phyloP scores from a whole-genome alignment of 2,329 filamentous ascomycete genomes.

The Parascedosporium putredinis region DNA sequence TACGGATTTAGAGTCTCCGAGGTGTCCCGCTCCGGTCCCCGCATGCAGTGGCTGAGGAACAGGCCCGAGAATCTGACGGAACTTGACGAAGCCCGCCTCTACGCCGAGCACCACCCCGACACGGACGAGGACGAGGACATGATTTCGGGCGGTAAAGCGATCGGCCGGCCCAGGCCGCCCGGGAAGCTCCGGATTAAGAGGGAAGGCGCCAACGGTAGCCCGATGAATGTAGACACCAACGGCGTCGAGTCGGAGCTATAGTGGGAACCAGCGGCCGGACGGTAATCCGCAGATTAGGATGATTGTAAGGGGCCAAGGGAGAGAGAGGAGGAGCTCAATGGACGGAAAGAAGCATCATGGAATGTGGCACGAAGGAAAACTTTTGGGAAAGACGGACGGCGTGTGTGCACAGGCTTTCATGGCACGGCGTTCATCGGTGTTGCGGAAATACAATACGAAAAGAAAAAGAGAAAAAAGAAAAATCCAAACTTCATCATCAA shows the following conservation, averaged over 20 bases:
- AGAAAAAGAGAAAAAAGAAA: background rate
- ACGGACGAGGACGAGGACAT: conserved; percentile 41
- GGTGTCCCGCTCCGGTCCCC: conserved; percentile 74
- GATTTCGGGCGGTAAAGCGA: background rate
- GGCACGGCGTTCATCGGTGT: conserved; percentile 6
- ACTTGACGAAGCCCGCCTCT: conserved; percentile 65
- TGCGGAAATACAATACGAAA: conserved; percentile 1
- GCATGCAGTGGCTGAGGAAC: conserved; percentile 93
- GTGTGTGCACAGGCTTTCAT: background rate
- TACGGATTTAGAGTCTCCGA: conserved; percentile 96
- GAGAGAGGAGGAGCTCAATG: too few species aligned
- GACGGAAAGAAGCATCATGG: too few species aligned
- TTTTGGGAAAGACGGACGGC: too few species aligned
- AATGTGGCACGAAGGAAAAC: too few species aligned
- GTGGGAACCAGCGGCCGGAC: background rate
- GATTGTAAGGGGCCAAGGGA: too few species aligned
- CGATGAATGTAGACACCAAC: conserved; percentile 8
- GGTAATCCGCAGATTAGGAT: background rate
- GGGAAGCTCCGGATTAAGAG: background rate
- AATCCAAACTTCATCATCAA: background rate
- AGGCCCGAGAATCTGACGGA: conserved; percentile 72
- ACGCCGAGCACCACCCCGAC: conserved; percentile 41
- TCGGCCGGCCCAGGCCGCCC: background rate
- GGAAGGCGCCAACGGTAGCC: conserved; percentile 6
- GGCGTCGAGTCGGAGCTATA: conserved; percentile 8